Evolutionary conservation across 2,329 filamentous ascomycete genomes (phyloP), one percentile per base, ranked within the genome.

Genomic region (Fusarium graminum): DNA sequence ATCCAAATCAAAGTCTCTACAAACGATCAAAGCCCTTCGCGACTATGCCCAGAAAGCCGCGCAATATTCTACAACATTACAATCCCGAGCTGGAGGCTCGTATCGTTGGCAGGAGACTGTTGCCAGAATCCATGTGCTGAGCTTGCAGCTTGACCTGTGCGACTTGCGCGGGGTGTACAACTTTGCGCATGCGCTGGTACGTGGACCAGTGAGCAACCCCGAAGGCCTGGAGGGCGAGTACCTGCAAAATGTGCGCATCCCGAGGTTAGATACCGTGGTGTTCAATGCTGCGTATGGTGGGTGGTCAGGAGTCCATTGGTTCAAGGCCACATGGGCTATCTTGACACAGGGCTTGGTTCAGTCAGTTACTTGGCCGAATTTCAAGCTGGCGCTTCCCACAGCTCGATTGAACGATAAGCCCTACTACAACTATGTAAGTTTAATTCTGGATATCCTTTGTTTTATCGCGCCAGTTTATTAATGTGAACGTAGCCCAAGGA

Each of bases 231-330:
- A 77, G 45, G 72, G 70, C 40, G 77, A 79, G 63, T 76, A 77
- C 34, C 73, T 83, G 36, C 74, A 73, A 19, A 76, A 81, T 38
- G 80, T 87, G 19, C 79, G 78, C 19, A 81, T 93, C 39, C 89
- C 92, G 3, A 88, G 90, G 65, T 82, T 99, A 29, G 93, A 98
- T 77, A 86, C 86, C 3, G 83, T 95, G 22, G 83, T 98, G 36
- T 90, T 92, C 75, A 97, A 97, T 77, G 94, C 94, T 16, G 95
- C 94, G 1, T 90, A 94, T 38, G 93, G 93, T 22, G 93, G 92
- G 3, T 97, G 93, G 91, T 86, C 83, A 1, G 92, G 92, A n/a
- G 76, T 97, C 58, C 80, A 92, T 76, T 97, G 89, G 87, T 77
- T 81, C 2, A 71, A 73, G 52, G 87, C 92, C 2, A 76, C 88